These are phyloP conservation scores for Marasmius tenuissimus DNA, from an alignment of 1,284 basidiomycete genomes.

Conservation along the genomic window DNA sequence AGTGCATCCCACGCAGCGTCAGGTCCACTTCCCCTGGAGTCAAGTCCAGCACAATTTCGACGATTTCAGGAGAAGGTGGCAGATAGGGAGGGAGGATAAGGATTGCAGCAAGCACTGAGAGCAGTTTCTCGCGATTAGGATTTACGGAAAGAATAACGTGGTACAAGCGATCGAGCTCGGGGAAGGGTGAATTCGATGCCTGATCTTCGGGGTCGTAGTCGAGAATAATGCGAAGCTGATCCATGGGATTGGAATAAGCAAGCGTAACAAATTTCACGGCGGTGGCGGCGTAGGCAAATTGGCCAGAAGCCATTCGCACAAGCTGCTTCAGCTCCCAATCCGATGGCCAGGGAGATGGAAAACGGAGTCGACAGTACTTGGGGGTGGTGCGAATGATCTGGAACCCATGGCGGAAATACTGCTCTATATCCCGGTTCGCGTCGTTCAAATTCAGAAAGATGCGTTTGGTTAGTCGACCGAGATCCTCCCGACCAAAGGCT, in stretches of 20 bases:
- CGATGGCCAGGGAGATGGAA: slow-evolving; percentile 19
- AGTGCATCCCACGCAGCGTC: background rate
- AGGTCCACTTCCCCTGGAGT: background rate
- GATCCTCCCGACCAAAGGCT: slow-evolving; percentile 7
- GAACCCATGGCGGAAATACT: slow-evolving; percentile 11
- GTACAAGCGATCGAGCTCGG: slow-evolving; percentile 11
- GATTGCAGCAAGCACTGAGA: background rate
- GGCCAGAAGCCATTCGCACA: slow-evolving; percentile 20
- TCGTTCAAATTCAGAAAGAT: slow-evolving; percentile 6
- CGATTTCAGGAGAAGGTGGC: background rate
- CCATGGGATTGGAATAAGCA: background rate
- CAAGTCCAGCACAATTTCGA: background rate
- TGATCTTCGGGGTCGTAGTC: background rate
- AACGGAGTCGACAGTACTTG: background rate
- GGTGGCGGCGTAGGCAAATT: slow-evolving; percentile 28
- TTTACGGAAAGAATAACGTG: slow-evolving; percentile 1
- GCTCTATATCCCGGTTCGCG: slow-evolving; percentile 11
- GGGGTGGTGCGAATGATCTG: background rate
- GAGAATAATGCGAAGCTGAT: slow-evolving; percentile 7
- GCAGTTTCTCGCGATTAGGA: slow-evolving; percentile 3
- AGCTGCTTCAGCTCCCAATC: slow-evolving; percentile 13
- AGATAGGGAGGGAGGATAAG: background rate
- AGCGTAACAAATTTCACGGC: slow-evolving; percentile 23
- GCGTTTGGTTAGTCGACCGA: background rate
- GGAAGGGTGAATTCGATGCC: background rate